phyloP scores from a whole-genome alignment of 768 basidiomycete genomes.

The Lentinula sp. region DNA sequence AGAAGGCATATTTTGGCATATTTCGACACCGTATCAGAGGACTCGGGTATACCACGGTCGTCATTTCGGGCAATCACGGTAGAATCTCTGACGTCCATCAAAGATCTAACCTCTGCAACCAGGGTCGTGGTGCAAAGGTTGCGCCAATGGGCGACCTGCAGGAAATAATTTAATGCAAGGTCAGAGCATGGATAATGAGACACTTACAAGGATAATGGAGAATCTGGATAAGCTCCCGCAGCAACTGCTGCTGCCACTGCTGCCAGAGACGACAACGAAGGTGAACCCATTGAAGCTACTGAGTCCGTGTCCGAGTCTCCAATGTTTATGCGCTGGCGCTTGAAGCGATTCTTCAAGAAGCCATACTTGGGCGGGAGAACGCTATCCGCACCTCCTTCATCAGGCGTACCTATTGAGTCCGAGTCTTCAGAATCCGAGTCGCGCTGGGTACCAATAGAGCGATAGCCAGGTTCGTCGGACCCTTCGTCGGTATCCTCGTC shows the following conservation, averaged over 20 bases:
- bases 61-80: conserved; percentile 3
- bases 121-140: conserved; percentile 2
- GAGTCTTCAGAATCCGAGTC: conserved; percentile 6
- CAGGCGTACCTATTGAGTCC: conserved; percentile 6
- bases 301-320: conserved; percentile 4
- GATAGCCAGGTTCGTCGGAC: conserved; percentile 3
- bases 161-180: neutral
- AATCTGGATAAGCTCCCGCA: conserved; percentile 2
- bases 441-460: conserved; percentile 6
- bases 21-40: neutral
- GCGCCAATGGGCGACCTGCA: neutral
- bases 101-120: conserved; percentile 5
- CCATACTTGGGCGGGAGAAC: conserved; percentile 3
- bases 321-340: conserved; percentile 1
- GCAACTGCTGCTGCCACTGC: conserved; percentile 3
- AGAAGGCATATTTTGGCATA: neutral
- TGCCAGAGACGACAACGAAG: neutral
- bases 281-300: conserved; percentile 1
- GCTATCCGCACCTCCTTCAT: neutral
- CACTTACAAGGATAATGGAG: neutral
- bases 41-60: conserved; percentile 1
- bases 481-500: neutral
- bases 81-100: neutral
- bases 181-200: neutral
- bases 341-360: conserved; percentile 4